A percentile compares a stretch with the other conserved stretches of the same genome.
These are phyloP conservation scores for Colletotrichum liaoningense DNA, from an alignment of 2,329 filamentous ascomycete genomes.

Conservation along the genomic window DNA sequence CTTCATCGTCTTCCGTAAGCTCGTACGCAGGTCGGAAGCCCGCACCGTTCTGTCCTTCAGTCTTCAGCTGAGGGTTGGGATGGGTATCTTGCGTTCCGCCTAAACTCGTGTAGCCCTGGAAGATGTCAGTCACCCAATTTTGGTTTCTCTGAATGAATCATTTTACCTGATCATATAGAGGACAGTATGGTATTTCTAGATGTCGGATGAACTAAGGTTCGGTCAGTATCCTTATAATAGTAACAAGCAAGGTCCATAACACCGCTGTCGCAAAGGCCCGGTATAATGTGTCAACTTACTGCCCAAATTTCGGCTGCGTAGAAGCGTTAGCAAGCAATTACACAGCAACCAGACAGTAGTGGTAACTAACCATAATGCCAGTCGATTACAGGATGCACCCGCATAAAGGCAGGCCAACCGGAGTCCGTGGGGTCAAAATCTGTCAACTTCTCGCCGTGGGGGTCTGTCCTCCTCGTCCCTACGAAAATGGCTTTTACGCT, in stretches of 20 bases:
- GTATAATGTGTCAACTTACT: conserved; percentile 64
- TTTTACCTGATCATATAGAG: conserved; percentile 77
- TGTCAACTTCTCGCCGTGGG: conserved; percentile 82
- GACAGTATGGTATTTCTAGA: conserved; percentile 84
- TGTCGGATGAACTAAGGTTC: conserved; percentile 77
- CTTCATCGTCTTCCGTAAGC: conserved; percentile 78
- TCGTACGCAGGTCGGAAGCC: conserved; percentile 80
- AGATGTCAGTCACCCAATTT: not conserved
- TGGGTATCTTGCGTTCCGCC: conserved; percentile 90
- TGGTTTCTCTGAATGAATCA: not conserved
- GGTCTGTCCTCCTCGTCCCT: conserved; percentile 90
- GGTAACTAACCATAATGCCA: conserved; percentile 79
- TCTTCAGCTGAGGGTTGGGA: conserved; percentile 82
- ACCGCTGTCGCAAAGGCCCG: not conserved
- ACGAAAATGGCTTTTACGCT: conserved; percentile 84
- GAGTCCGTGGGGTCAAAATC: conserved; percentile 90
- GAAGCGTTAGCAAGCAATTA: not conserved
- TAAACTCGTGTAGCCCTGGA: conserved; percentile 85
- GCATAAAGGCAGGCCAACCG: conserved; percentile 93
- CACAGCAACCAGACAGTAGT: too few species aligned
- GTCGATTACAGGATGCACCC: conserved; percentile 94
- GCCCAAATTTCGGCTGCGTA: conserved; percentile 85
- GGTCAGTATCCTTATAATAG: not conserved
- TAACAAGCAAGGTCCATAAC: not conserved
- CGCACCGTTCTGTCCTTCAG: conserved; percentile 43